Evolutionary conservation across 441 rosid species (phyloP), one percentile per base, ranked within the genome.

Genomic region (Adansonia rubrostipa): DNA sequence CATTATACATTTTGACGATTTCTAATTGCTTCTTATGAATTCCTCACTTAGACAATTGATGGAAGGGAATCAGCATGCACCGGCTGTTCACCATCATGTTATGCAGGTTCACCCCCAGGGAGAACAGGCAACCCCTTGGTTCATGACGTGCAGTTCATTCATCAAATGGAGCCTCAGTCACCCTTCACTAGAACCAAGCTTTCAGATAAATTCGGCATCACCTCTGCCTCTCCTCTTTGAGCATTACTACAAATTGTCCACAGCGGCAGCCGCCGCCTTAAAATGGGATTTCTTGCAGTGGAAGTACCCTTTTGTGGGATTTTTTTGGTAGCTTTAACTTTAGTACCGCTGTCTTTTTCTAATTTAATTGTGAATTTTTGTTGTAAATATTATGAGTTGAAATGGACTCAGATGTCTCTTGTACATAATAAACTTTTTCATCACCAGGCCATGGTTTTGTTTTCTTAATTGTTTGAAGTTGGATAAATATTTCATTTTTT

Each of bases 101-200:
- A 87, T 79, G 74, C 86, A 36, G 97, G 94, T 17, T 91, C 98
- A 47, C 98, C 98, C 14, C 98, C 94, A 11, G 80, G 85, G 24
- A 84, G 97, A 85, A 90, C 91, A 0, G 83, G 84, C 1, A 93
- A 93, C 77, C 97, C 98, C 50, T 81, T 93, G 72, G 82, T 93
- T 51, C 89, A 91, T 48, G 94, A 93, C 66, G 84, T 86, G 3
- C 89, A 86, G 1, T 93, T 93, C 80, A 76, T 87, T 57, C 93
- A 88, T 77, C 90, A 90, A 45, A 88, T 86, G 85, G 92, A 91
- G 80, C 89, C 87, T 80, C 88, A 86, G 62, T 87, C 92, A 5
- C 91, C 87, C 63, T 86, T 91, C 73, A 62, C 93, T 36, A 78
- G 88, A 78, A 79, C 89, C 73, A 86, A 89, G 24, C 87, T 90